Percentiles rank a stretch among this genome's conserved stretches.
Evolutionary conservation across 116 monocot species (phyloP).

Genomic region (Zostera marina): DNA sequence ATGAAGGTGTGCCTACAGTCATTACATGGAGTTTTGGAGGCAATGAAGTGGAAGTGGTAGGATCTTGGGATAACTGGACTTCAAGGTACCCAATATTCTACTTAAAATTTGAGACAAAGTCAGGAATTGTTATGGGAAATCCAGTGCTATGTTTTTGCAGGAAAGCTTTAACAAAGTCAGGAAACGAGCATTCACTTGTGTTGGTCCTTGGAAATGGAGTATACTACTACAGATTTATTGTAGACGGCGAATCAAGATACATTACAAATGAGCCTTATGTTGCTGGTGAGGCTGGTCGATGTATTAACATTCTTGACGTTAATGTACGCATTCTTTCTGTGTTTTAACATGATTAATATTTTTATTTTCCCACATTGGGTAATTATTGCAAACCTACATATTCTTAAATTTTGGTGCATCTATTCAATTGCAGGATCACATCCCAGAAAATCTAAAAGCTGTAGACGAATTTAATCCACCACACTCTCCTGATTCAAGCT

Average conservation of each 20-base stretch:
- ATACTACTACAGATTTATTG: conserved; percentile 27
- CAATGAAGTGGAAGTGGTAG: conserved; percentile 46
- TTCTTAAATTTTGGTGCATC: background rate
- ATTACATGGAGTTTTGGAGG: conserved; percentile 70
- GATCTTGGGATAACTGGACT: conserved; percentile 88
- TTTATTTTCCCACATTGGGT: background rate
- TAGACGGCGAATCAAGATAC: conserved; percentile 33
- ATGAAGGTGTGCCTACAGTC: conserved; percentile 52
- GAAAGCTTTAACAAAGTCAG: conserved; percentile 50
- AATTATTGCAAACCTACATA: conserved; percentile 1
- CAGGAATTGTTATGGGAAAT: background rate
- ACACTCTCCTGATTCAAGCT: conserved; percentile 56
- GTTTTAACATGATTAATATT: background rate
- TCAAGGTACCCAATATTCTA: conserved; percentile 32
- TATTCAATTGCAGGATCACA: conserved; percentile 43
- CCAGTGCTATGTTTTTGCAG: conserved; percentile 17
- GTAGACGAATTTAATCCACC: conserved; percentile 57
- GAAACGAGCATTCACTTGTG: conserved; percentile 64
- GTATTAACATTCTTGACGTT: conserved; percentile 54
- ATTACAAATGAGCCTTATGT: conserved; percentile 44
- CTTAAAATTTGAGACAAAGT: no score
- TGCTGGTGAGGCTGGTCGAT: conserved; percentile 31
- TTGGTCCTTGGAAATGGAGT: conserved; percentile 63
- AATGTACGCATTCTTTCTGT: conserved; percentile 25
- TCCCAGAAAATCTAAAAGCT: conserved; percentile 57